A percentile compares a stretch with the other conserved stretches of the same genome.
Evolutionary conservation across 345 rosid genomes (phyloP).

Genomic region (Laguncularia racemosa): DNA sequence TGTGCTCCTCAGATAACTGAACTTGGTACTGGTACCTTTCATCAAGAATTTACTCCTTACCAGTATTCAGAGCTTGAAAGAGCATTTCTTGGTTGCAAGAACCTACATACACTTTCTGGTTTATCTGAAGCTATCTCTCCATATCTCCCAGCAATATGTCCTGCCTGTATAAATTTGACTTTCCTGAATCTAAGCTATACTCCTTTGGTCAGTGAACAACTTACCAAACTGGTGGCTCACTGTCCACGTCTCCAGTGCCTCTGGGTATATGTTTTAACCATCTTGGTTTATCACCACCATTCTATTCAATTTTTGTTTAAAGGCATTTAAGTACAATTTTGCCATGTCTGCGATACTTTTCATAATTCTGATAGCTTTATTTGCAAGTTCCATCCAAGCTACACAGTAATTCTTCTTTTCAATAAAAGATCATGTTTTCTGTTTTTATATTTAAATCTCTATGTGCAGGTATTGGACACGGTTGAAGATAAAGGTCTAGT

Average conservation of each 20-base stretch:
- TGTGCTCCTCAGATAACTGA: slow-evolving; percentile 41
- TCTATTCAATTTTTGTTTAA: too few relatives aligned
- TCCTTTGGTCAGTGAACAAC: slow-evolving; percentile 38
- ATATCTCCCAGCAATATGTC: slow-evolving; percentile 41
- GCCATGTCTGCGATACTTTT: too few relatives aligned
- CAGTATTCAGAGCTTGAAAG: slow-evolving; percentile 31
- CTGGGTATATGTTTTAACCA: slow-evolving; percentile 35
- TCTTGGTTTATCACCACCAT: too few relatives aligned
- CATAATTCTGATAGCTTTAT: too few relatives aligned
- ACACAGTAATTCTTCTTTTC: too few relatives aligned
- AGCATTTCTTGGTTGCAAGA: slow-evolving; percentile 41
- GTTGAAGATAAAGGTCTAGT: slow-evolving; percentile 62
- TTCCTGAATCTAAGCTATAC: slow-evolving; percentile 59
- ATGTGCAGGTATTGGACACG: slow-evolving; percentile 53
- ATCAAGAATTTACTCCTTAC: slow-evolving; percentile 27
- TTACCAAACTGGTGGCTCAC: slow-evolving; percentile 44
- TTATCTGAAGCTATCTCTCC: slow-evolving; percentile 39
- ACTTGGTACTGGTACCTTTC: slow-evolving; percentile 61
- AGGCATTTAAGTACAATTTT: too few relatives aligned
- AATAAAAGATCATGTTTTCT: background rate
- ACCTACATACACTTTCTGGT: slow-evolving; percentile 46
- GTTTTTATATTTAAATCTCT: background rate
- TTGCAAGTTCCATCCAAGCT: too few relatives aligned
- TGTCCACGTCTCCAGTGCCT: slow-evolving; percentile 52
- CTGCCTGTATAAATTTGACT: slow-evolving; percentile 38